Evolutionary conservation across 2,329 filamentous ascomycete species (phyloP).

Genomic region (Graphilbum fragrans): DNA sequence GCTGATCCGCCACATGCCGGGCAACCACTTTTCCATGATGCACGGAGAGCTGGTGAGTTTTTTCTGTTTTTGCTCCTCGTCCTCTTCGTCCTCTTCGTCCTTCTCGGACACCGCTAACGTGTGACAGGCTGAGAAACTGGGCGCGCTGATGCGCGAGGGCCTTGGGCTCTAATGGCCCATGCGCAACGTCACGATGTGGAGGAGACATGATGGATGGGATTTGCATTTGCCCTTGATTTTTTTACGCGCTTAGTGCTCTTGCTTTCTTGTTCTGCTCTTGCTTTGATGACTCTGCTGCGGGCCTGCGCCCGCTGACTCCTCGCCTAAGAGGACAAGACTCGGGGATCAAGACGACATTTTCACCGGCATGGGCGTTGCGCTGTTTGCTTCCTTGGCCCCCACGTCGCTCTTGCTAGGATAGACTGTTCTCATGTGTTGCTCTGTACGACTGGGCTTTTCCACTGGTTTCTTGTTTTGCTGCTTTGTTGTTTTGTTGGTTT

Average conservation of each 20-base stretch:
- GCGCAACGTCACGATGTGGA: no score
- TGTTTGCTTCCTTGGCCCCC: background rate
- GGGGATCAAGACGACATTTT: no score
- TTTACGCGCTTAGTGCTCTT: no score
- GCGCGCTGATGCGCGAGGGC: constrained; percentile 22
- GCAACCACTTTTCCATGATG: constrained; percentile 71
- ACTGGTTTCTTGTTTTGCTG: background rate
- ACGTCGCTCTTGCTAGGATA: no score
- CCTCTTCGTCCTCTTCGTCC: background rate
- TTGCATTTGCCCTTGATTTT: background rate
- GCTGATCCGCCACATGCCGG: constrained; percentile 53
- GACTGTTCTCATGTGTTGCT: no score
- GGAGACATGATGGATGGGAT: background rate
- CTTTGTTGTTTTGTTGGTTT: background rate
- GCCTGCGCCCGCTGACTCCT: no score
- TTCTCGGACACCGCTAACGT: background rate
- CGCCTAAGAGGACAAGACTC: no score
- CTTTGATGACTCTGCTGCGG: no score
- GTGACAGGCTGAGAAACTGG: constrained; percentile 22
- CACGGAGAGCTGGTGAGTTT: constrained; percentile 36
- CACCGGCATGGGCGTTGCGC: no score
- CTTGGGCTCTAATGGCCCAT: constrained; percentile 12
- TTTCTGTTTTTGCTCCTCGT: no score
- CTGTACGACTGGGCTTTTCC: no score
- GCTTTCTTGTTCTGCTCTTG: no score